phyloP scores from a whole-genome alignment of 495 filamentous ascomycete genomes.

The Clohesyomyces aquaticus region DNA sequence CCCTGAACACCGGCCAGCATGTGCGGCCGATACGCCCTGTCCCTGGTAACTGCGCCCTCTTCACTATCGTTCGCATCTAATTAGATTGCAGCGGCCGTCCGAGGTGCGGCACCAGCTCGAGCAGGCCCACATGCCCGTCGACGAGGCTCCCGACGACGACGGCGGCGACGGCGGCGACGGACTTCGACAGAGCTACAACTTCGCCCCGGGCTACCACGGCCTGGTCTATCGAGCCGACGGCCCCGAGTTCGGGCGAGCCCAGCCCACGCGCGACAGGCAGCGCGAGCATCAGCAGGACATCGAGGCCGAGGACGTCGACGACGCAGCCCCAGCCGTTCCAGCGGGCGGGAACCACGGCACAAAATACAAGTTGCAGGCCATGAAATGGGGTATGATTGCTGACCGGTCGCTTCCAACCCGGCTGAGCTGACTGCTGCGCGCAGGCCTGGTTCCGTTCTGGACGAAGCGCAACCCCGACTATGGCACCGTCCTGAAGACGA shows the following conservation, averaged over 20 bases:
- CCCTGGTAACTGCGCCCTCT: constrained; percentile 61
- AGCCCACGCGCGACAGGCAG: constrained; percentile 23
- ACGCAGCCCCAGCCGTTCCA: background rate
- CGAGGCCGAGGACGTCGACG: constrained; percentile 39
- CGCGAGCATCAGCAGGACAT: constrained; percentile 38
- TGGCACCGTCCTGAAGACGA: constrained; percentile 75
- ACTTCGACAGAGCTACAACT: constrained; percentile 82
- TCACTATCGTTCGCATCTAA: constrained; percentile 8
- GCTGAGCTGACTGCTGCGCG: constrained; percentile 16
- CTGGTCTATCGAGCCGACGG: constrained; percentile 82
- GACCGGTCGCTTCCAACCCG: background rate
- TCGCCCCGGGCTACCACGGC: constrained; percentile 85
- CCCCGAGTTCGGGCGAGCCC: constrained; percentile 55
- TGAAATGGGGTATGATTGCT: constrained; percentile 74
- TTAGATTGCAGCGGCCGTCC: constrained; percentile 54
- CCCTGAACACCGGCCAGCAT: constrained; percentile 51
- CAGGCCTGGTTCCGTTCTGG: constrained; percentile 84
- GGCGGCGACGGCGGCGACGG: constrained; percentile 64
- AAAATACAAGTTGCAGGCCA: constrained; percentile 79
- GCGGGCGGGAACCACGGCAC: constrained; percentile 24
- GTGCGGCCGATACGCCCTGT: constrained; percentile 86
- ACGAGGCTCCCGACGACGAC: constrained; percentile 75
- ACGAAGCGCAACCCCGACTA: constrained; percentile 81
- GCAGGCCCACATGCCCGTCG: constrained; percentile 73
- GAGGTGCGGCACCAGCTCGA: constrained; percentile 71